Evolutionary conservation across 805 yeast genomes (phyloP), one percentile per base, ranked within the genome.

Genomic region (Suhomyces faveliae): DNA sequence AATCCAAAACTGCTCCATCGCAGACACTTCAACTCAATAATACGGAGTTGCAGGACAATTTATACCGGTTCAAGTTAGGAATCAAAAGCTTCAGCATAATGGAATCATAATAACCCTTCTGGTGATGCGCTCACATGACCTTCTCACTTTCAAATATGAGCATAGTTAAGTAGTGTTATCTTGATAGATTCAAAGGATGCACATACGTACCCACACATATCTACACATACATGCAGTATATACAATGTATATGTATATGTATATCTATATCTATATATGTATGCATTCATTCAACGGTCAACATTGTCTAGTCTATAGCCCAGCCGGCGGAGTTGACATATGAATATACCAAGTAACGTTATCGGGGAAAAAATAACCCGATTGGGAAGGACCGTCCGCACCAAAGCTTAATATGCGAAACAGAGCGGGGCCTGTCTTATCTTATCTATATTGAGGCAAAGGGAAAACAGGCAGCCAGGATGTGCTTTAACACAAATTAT

Each of bases 1-100:
- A 49, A 35, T 42, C 53, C 7, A 37, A 21, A n/a, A n/a, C 12
- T 19, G 25, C 19, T n/a, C 19, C n/a, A 19, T 12, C 40, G 5
- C 25, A 37, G 20, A 11, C 17, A 19, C 11, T 11, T 6, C 40
- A 15, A 21, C 25, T 37, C 15, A 12, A 8, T 15, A 37, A 11
- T 19, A 15, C 13, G 19, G 22, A 24, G 39, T 22, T 40, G 17
- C 25, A 27, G 11, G 38, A 44, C 23, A 48, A 46, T 42, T 42
- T 49, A 7, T 63, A 63, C 45, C 47, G 59, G 42, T 64, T 64
- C 51, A 62, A 55, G 35, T 44, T 64, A 19, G 67, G 66, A 1
- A 24, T 42, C 8, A 50, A 47, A 15, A 55, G 60, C 43, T 63
- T 60, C 44, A 45, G 45, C 37, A 33, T 33, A 15, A 15, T 33